Base-by-base conservation (phyloP, 345 rosid species). In the Conringia planisiliqua region DNA sequence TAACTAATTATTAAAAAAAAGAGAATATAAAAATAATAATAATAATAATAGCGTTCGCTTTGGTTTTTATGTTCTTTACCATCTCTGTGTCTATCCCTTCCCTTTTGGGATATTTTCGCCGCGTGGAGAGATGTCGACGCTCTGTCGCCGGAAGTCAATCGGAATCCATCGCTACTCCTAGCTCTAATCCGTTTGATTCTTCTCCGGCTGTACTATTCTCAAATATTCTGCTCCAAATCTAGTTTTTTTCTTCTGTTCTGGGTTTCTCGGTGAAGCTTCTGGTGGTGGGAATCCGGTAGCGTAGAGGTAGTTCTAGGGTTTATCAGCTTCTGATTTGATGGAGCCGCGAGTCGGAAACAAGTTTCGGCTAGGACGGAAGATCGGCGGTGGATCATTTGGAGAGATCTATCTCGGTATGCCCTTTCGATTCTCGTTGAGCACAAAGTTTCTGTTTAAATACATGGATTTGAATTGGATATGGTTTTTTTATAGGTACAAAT, bases 301-400 rank as follows among this genome's bases (percentile, higher is more conserved):
- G 56, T 70, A 63, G 35, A 39, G 62, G 51, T 73, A 60, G 69
- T 68, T 64, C 3, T 30, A 65, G 68, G 61, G 51, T 71, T 48
- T 33, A 26, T 32, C n/a, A 62, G 70, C 40, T 71, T 22, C 59
- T 16, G 64, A 76, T 57, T 83, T 71, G 63, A 93, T 91, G 98
- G 98, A 93, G 73, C 92, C 92, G 2, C 83, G 89, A 43, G 90
- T 95, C 17, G 98, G 92, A 24, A 90, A 89, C 77, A 92, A 92
- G 89, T 95, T 89, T 80, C 84, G 89, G 50, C 89, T 92, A 29
- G 98, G 99, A 69, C 77, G 91, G 13, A 95, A 92, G 94, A 95
- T 95, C 86, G 99, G 98, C 24, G 82, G 98, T 79, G 99, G 99
- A 78, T 95, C 99, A 33, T 95, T 95, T 61, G 99, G 99, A 64